Base-by-base conservation (phyloP, 1,284 basidiomycete genomes). In the Pseudozyma tsukubaensis region DNA sequence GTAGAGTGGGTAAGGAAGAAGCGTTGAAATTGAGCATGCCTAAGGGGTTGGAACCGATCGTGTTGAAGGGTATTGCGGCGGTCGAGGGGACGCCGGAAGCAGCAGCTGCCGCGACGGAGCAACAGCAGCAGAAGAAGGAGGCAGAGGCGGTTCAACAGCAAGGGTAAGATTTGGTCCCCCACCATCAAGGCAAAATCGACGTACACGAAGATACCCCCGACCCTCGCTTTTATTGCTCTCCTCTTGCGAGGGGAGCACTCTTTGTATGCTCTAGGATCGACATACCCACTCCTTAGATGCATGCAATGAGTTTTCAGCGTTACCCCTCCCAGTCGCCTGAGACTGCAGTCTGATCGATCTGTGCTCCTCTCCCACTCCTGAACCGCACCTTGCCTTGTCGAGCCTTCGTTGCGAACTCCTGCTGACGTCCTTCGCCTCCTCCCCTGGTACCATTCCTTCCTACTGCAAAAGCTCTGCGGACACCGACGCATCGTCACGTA, bases 1-100 rank as follows among this genome's bases (percentile, higher is more conserved):
- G 78, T 34, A 37, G 61, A 1, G 24, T 67, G 12, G 82, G 70
- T 11, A 77, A 79, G 51, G 52, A 72, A n/a, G 76, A 77, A 34
- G 81, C 79, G 32, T 62, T 79, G 10, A 76, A 83, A 16, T 63
- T 85, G 50, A 77, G 77, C 50, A 80, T 85, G 74, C 77, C 81
- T 0, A 77, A 76, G 5, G 63, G 77, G 1, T 50, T 75, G 16
- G 54, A 67, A 43, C 59, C 43, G 24, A 64, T 76, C 29, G 69
- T 75, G 21, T 47, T 58, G 36, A 63, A 72, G 39, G 72, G 70
- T 0, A 68, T 78, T 13, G 78, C 69, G 12, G 78, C 76, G 11
- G 49, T 77, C 19, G 66, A 76, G 36, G 67, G 45, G 39, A 53
- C 53, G 13, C 12, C 32, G 44, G 12, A 12, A 3, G 14, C 14